Conservation (phyloP, 345 rosid genomes). For the Sisymbrium altissimum region DNA sequence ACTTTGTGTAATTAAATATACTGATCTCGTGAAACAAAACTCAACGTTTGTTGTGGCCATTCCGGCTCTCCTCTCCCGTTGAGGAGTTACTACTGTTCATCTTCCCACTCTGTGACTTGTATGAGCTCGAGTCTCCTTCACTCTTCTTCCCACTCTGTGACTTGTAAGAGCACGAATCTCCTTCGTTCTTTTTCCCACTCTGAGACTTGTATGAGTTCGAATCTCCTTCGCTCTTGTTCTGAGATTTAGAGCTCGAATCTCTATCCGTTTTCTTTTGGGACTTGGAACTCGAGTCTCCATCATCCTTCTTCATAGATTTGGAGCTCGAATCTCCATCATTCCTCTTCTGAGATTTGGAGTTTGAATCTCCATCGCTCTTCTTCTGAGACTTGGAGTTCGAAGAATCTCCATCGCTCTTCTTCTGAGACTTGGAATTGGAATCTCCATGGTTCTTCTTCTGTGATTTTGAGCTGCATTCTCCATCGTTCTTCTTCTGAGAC, state of each 20-base stretch:
- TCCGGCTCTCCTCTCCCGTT: conserved; percentile 17
- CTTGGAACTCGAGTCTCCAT: background rate
- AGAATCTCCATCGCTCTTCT: conserved; percentile 4
- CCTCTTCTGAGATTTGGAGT: background rate
- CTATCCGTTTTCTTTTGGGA: background rate
- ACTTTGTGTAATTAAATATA: background rate
- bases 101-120: conserved; percentile 16
- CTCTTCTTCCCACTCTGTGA: background rate
- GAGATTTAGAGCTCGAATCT: background rate
- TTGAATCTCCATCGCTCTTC: background rate
- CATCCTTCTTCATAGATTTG: conserved; percentile 2
- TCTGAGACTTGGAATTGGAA: background rate
- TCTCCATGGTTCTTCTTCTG: conserved; percentile 1
- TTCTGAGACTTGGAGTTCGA: background rate
- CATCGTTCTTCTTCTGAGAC: no score
- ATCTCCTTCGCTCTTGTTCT: conserved; percentile 8
- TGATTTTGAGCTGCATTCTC: conserved; percentile 21
- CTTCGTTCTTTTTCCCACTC: conserved; percentile 2
- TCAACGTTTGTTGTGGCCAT: conserved; percentile 28
- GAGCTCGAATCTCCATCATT: background rate
- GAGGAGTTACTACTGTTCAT: conserved; percentile 34
- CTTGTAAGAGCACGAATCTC: background rate
- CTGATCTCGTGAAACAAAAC: background rate
- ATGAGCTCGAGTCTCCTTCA: conserved; percentile 11
- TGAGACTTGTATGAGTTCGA: background rate